A percentile compares a stretch with the other conserved stretches of the same genome.
These are phyloP conservation scores for Quercus wislizeni DNA, from an alignment of 306 rosid genomes.

Conservation along the genomic window DNA sequence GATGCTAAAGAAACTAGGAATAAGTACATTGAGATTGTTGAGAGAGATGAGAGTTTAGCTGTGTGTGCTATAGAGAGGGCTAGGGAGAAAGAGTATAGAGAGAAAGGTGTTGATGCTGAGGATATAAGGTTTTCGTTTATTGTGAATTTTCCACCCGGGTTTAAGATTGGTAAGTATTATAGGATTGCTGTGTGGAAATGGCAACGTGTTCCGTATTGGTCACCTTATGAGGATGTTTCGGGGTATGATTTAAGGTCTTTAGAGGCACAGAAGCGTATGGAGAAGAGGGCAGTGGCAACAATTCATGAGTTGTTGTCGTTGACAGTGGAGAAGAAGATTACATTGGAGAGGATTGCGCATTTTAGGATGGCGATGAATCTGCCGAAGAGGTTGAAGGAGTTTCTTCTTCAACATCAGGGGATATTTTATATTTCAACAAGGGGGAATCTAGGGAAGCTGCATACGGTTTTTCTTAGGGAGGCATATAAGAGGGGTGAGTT, in stretches of 20 bases:
- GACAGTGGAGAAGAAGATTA: slow-evolving; percentile 87
- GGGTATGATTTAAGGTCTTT: slow-evolving; percentile 80
- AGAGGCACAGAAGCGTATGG: slow-evolving; percentile 90
- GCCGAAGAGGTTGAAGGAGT: slow-evolving; percentile 82
- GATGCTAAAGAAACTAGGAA: slow-evolving; percentile 78
- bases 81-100: slow-evolving; percentile 81
- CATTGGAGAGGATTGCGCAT: slow-evolving; percentile 86
- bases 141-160: slow-evolving; percentile 85
- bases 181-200: slow-evolving; percentile 88
- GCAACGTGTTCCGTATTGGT: slow-evolving; percentile 90
- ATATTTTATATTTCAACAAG: slow-evolving; percentile 81
- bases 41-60: slow-evolving; percentile 43
- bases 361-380: slow-evolving; percentile 69
- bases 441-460: slow-evolving; percentile 94
- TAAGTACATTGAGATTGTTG: slow-evolving; percentile 70
- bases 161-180: slow-evolving; percentile 79
- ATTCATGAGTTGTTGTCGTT: slow-evolving; percentile 73
- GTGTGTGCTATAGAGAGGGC: slow-evolving; percentile 65
- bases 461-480: slow-evolving; percentile 85
- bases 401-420: slow-evolving; percentile 92
- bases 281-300: slow-evolving; percentile 77
- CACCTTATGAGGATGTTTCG: slow-evolving; percentile 76
- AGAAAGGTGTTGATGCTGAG: slow-evolving; percentile 71
- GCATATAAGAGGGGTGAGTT: slow-evolving; percentile 72
- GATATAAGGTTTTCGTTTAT: slow-evolving; percentile 70